phyloP scores from a whole-genome alignment of 805 yeast genomes.

The Candida nemodendra region DNA sequence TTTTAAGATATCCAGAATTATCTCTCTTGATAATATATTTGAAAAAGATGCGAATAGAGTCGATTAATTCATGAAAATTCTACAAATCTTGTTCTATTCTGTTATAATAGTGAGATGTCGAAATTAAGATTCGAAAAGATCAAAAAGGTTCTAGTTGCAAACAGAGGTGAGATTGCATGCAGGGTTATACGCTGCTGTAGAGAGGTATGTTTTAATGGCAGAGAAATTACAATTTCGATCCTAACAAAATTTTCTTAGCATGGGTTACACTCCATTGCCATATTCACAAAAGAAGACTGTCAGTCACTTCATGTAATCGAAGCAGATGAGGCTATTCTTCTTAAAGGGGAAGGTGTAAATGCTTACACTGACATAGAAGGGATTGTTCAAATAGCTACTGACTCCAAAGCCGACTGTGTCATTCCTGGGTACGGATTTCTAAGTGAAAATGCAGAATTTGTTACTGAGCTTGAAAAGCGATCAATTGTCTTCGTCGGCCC shows the following conservation, averaged over 20 bases:
- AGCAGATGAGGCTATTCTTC: conserved; percentile 80
- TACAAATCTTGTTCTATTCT: too few relatives aligned
- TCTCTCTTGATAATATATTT: too few relatives aligned
- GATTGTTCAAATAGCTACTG: conserved; percentile 78
- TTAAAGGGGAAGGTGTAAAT: conserved; percentile 84
- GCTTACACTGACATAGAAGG: conserved; percentile 84
- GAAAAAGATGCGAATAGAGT: too few relatives aligned
- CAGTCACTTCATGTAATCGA: conserved; percentile 79
- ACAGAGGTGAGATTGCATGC: conserved; percentile 23
- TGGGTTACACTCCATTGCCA: conserved; percentile 74
- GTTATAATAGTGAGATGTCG: too few relatives aligned
- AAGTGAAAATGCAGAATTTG: conserved; percentile 92
- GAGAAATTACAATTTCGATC: too few relatives aligned
- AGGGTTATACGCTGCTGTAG: conserved; percentile 16
- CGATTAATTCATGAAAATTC: too few relatives aligned
- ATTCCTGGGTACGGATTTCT: conserved; percentile 96
- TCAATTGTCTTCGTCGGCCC: conserved; percentile 95
- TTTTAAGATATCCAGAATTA: too few relatives aligned
- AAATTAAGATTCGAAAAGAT: neutral
- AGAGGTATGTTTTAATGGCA: conserved; percentile 2
- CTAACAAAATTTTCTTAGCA: too few relatives aligned
- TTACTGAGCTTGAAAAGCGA: conserved; percentile 78
- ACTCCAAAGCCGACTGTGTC: conserved; percentile 82
- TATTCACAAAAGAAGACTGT: conserved; percentile 85
- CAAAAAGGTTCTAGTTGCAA: conserved; percentile 14